Conservation (phyloP, 495 filamentous ascomycete genomes). For the Neurospora tetrasperma region DNA sequence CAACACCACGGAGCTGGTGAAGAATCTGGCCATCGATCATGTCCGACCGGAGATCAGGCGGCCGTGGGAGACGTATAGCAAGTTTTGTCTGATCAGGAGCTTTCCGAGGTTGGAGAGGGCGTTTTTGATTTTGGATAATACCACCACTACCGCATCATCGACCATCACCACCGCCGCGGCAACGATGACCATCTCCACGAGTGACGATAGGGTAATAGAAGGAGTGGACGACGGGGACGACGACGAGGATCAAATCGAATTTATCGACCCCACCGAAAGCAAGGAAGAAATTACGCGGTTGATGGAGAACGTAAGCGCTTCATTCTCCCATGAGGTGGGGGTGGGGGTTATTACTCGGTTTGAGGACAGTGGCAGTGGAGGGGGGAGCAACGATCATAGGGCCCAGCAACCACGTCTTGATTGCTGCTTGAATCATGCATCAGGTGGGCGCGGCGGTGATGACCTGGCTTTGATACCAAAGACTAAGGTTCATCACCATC, state of each 20-base stretch:
- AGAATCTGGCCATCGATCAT: conserved; percentile 38
- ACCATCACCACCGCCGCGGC: no score
- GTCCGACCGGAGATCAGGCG: conserved; percentile 34
- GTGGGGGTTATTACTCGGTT: background rate
- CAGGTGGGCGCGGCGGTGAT: background rate
- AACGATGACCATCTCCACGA: no score
- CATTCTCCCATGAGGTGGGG: conserved; percentile 29
- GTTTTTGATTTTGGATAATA: conserved; percentile 24
- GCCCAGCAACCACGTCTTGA: background rate
- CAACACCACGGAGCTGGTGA: conserved; percentile 17
- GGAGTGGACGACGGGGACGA: conserved; percentile 5
- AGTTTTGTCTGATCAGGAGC: conserved; percentile 34
- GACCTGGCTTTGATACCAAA: conserved; percentile 13
- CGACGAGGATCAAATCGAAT: conserved; percentile 17
- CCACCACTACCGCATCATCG: background rate
- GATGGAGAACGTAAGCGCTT: conserved; percentile 31
- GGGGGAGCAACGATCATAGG: background rate
- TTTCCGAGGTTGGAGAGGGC: conserved; percentile 33
- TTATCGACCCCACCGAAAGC: conserved; percentile 28
- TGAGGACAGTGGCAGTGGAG: background rate
- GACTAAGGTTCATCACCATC: conserved; percentile 3
- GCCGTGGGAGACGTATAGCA: conserved; percentile 45
- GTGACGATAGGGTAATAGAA: background rate
- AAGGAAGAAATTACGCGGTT: conserved; percentile 20
- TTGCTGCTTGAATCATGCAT: background rate